phyloP scores from a whole-genome alignment of 116 monocot genomes.

The Iris pallida region DNA sequence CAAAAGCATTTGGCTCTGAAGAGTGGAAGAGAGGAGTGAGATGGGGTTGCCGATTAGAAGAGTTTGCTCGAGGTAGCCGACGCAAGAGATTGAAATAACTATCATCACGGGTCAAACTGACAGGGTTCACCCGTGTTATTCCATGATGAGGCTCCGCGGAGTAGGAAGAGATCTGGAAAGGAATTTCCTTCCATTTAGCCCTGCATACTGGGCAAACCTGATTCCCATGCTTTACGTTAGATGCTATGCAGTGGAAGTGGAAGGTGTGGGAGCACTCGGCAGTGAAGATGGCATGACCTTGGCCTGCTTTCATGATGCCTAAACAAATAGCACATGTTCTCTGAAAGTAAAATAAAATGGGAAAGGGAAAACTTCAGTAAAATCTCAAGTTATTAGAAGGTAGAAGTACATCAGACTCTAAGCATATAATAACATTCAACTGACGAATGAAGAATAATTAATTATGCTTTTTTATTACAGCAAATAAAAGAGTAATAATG shows the following conservation, averaged over 20 bases:
- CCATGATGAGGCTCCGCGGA: conserved; percentile 17
- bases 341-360: conserved; percentile 9
- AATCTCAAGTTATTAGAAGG: too few relatives aligned
- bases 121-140: conserved; percentile 40
- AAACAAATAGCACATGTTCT: conserved; percentile 31
- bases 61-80: conserved; percentile 24
- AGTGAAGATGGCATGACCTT: conserved; percentile 26
- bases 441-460: too few relatives aligned
- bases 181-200: conserved; percentile 28
- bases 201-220: conserved; percentile 26
- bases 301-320: conserved; percentile 25
- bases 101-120: conserved; percentile 30
- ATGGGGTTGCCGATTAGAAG: conserved; percentile 16
- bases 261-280: conserved; percentile 29
- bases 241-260: conserved; percentile 28
- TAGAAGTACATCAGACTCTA: too few relatives aligned
- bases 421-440: too few relatives aligned
- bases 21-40: conserved; percentile 16
- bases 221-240: conserved; percentile 21
- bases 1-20: conserved; percentile 44
- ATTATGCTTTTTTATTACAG: too few relatives aligned
- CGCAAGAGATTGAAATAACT: conserved; percentile 28
- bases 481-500: too few relatives aligned
- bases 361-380: too few relatives aligned
- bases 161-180: conserved; percentile 7